Conservation (phyloP, 2,329 filamentous ascomycete species). For the Alternaria infectoria region DNA sequence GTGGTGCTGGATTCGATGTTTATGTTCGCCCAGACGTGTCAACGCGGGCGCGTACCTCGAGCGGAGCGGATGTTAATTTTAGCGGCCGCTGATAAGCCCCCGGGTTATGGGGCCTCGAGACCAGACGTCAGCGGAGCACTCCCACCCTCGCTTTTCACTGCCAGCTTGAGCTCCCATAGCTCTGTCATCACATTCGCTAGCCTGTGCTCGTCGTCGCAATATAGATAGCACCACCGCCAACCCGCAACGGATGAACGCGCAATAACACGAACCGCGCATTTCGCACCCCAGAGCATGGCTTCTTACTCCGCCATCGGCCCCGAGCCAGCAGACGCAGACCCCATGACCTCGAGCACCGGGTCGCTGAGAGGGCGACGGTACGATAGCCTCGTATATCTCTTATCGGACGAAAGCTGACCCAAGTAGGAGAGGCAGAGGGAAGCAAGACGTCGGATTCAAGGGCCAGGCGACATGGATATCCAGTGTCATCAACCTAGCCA, state of each 20-base stretch:
- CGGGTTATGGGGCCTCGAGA: constrained; percentile 3
- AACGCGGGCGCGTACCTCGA: constrained; percentile 24
- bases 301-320: constrained; percentile 55
- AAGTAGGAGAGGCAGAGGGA: constrained; percentile 63
- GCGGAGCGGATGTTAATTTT: constrained; percentile 16
- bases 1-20: constrained; percentile 9
- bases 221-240: neutral
- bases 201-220: neutral
- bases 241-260: constrained; percentile 34
- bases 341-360: constrained; percentile 50
- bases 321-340: constrained; percentile 48
- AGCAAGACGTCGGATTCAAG: constrained; percentile 70
- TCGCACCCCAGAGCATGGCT: constrained; percentile 48
- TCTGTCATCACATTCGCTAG: neutral
- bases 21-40: constrained; percentile 14
- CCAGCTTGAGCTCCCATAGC: neutral
- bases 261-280: constrained; percentile 21
- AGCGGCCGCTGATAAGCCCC: constrained; percentile 18
- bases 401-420: constrained; percentile 26
- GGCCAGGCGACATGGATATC: constrained; percentile 88
- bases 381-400: neutral
- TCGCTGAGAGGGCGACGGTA: constrained; percentile 49
- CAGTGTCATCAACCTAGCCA: constrained; percentile 93
- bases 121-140: constrained; percentile 16
- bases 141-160: constrained; percentile 7